A percentile compares a stretch with the other conserved stretches of the same genome.
Evolutionary conservation across 139 green algal genomes (phyloP).

Genomic region (Tetradesmus obliquus): DNA sequence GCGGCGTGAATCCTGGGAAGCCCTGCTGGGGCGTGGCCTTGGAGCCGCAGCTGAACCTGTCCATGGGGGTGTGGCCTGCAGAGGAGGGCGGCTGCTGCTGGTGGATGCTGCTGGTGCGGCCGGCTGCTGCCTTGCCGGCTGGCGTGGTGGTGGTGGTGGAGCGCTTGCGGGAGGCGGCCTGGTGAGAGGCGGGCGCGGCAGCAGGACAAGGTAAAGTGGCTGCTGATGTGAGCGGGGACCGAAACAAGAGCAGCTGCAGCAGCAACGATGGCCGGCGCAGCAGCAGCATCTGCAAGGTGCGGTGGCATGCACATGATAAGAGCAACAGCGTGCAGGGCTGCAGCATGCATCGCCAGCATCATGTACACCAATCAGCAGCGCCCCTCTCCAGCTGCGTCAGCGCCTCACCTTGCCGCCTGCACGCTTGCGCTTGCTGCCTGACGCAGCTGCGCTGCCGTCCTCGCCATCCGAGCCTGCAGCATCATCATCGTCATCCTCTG

Average conservation of each 20-base stretch:
- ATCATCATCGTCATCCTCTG: slow-evolving; percentile 52
- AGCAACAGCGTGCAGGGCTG: no score
- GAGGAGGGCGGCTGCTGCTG: slow-evolving; percentile 19
- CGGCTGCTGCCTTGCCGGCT: neutral
- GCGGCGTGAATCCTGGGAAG: slow-evolving; percentile 42
- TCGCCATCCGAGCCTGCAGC: slow-evolving; percentile 49
- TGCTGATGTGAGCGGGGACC: no score
- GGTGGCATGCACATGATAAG: no score
- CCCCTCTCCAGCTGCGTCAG: no score
- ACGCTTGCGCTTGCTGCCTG: slow-evolving; percentile 52
- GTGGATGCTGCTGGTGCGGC: neutral
- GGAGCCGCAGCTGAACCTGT: slow-evolving; percentile 16
- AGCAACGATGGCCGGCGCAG: no score
- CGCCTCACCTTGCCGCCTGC: neutral
- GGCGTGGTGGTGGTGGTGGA: neutral
- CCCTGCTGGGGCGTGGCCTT: slow-evolving; percentile 25
- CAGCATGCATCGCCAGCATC: no score
- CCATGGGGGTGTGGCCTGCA: slow-evolving; percentile 36
- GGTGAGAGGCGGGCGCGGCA: neutral
- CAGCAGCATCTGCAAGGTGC: no score
- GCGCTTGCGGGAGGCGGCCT: slow-evolving; percentile 7
- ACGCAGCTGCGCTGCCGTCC: neutral
- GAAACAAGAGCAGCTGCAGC: no score
- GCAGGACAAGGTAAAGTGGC: neutral
- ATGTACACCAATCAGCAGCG: no score